phyloP scores from a whole-genome alignment of 2,329 filamentous ascomycete genomes.

The Exophiala alcalophila region DNA sequence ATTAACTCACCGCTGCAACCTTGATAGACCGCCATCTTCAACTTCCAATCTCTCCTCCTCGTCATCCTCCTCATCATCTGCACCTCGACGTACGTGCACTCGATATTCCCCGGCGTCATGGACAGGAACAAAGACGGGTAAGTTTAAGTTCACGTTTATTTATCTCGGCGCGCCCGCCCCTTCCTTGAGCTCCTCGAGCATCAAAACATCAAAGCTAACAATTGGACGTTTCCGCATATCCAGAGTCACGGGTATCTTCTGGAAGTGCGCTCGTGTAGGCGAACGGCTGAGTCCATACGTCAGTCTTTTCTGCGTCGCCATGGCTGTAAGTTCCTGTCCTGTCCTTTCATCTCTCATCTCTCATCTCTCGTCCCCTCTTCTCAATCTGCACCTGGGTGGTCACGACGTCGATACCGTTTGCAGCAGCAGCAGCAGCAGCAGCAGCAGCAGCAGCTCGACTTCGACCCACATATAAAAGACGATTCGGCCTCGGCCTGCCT shows the following conservation, averaged over 20 bases:
- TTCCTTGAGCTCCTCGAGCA: background rate
- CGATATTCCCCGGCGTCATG: slow-evolving; percentile 82
- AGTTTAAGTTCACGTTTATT: slow-evolving; percentile 4
- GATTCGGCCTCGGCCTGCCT: too few species aligned
- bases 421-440: too few species aligned
- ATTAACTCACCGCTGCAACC: background rate
- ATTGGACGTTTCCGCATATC: too few species aligned
- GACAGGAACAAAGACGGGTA: slow-evolving; percentile 92
- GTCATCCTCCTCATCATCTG: slow-evolving; percentile 94
- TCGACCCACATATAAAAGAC: too few species aligned
- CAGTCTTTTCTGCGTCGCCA: slow-evolving; percentile 85
- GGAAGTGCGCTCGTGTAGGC: slow-evolving; percentile 91
- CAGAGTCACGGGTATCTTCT: slow-evolving; percentile 81
- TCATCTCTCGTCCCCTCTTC: background rate
- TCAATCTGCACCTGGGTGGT: too few species aligned
- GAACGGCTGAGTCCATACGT: slow-evolving; percentile 94
- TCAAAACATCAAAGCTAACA: too few species aligned
- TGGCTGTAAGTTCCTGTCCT: slow-evolving; percentile 66
- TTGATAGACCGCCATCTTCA: slow-evolving; percentile 86
- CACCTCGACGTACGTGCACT: slow-evolving; percentile 90
- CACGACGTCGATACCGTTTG: too few species aligned
- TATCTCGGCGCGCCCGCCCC: too few species aligned
- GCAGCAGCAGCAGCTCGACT: too few species aligned
- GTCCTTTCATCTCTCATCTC: background rate
- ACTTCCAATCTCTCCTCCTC: slow-evolving; percentile 94